These are phyloP conservation scores for Sorghum bicolor DNA, from an alignment of 176 grass and related monocot genomes.

Conservation along the genomic window DNA sequence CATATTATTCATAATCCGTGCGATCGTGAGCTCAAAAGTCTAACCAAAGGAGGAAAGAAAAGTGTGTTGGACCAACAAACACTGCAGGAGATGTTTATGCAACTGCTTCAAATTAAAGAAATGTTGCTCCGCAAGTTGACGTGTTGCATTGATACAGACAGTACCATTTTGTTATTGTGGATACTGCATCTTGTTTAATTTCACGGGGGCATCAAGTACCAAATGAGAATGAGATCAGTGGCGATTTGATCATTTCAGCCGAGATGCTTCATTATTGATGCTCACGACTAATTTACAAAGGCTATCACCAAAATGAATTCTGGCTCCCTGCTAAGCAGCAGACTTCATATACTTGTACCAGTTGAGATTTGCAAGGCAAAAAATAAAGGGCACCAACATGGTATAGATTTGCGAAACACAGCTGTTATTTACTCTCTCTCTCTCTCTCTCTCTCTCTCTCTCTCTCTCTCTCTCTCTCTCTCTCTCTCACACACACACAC, in stretches of 20 bases:
- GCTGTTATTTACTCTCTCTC: background rate
- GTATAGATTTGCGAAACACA: slow-evolving; percentile 12
- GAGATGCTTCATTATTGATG: slow-evolving; percentile 43
- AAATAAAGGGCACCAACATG: background rate
- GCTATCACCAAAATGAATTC: slow-evolving; percentile 7
- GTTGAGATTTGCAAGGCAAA: background rate
- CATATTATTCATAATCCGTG: background rate
- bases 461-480: no score
- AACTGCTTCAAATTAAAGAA: slow-evolving; percentile 17
- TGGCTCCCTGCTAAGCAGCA: slow-evolving; percentile 34
- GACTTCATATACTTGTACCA: slow-evolving; percentile 1
- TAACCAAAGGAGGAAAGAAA: background rate
- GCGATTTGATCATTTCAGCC: slow-evolving; percentile 29
- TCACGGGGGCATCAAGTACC: slow-evolving; percentile 15
- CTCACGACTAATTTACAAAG: slow-evolving; percentile 26
- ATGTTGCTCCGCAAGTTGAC: slow-evolving; percentile 9
- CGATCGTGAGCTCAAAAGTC: background rate
- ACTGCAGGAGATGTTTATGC: background rate
- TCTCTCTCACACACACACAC: no score
- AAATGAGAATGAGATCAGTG: slow-evolving; percentile 22
- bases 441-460: no score
- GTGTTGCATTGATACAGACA: slow-evolving; percentile 27
- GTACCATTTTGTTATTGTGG: background rate
- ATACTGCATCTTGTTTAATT: slow-evolving; percentile 39
- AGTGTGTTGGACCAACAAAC: background rate